Evolutionary conservation across 306 rosid genomes (phyloP).

Genomic region (Oemleria cerasiformis): DNA sequence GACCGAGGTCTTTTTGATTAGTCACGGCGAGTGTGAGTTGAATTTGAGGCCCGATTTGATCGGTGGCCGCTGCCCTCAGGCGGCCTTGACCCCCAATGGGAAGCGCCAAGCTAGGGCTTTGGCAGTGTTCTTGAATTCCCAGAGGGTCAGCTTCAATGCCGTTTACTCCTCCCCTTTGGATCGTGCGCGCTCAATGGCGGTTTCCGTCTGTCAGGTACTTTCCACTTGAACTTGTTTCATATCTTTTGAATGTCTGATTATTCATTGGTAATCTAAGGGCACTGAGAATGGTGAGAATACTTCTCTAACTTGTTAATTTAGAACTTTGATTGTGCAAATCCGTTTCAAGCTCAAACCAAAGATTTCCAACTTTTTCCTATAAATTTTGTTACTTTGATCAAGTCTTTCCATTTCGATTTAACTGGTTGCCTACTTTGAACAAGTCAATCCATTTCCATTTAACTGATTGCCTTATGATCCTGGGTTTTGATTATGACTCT

Average conservation of each 20-base stretch:
- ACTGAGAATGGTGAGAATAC: background rate
- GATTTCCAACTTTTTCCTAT: background rate
- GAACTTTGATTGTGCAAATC: background rate
- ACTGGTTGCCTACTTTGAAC: too few relatives aligned
- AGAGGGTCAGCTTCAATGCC: constrained; percentile 69
- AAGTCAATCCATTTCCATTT: too few relatives aligned
- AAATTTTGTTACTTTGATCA: background rate
- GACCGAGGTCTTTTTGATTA: constrained; percentile 73
- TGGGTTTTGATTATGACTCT: background rate
- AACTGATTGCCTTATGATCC: background rate
- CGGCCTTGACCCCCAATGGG: constrained; percentile 62
- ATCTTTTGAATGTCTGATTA: background rate
- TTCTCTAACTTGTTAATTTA: background rate
- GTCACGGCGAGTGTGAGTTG: constrained; percentile 90
- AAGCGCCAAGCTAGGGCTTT: constrained; percentile 88
- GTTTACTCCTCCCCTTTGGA: constrained; percentile 76
- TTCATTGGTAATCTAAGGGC: background rate
- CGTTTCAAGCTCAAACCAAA: too few relatives aligned
- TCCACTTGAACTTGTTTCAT: background rate
- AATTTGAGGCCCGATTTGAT: constrained; percentile 74
- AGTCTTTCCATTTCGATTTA: too few relatives aligned
- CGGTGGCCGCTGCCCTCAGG: constrained; percentile 67
- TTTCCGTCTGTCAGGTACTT: constrained; percentile 65
- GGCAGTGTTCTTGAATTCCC: constrained; percentile 88
- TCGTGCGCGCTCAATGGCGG: constrained; percentile 82